phyloP scores from a whole-genome alignment of 495 filamentous ascomycete genomes.

The Hamigera avellanea region DNA sequence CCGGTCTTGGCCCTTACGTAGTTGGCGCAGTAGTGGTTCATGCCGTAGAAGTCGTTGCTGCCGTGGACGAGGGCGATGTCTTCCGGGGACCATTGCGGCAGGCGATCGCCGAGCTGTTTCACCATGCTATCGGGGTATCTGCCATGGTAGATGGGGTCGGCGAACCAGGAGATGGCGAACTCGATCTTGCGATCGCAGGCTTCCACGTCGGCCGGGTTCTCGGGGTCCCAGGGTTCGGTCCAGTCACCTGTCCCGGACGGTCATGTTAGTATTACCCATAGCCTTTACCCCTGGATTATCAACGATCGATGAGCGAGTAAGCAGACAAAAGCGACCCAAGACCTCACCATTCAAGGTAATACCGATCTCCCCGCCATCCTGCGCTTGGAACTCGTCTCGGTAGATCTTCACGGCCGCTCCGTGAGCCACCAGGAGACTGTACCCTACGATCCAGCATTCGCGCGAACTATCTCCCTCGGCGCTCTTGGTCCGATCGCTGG shows the following conservation, averaged over 20 bases:
- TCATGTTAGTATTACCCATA: background rate
- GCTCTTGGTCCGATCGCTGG: constrained; percentile 37
- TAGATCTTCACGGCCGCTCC: constrained; percentile 40
- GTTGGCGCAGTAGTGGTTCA: constrained; percentile 80
- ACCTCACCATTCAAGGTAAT: constrained; percentile 41
- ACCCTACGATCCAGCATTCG: constrained; percentile 41
- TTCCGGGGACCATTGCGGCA: constrained; percentile 53
- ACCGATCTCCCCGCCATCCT: constrained; percentile 37
- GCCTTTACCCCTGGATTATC: background rate
- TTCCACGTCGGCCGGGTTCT: constrained; percentile 36
- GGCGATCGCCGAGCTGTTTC: constrained; percentile 57
- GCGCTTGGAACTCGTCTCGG: constrained; percentile 36
- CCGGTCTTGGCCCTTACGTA: constrained; percentile 61
- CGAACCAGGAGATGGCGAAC: constrained; percentile 48
- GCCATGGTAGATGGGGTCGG: constrained; percentile 65
- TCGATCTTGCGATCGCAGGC: constrained; percentile 41
- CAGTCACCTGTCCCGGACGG: constrained; percentile 62
- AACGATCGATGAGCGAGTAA: too few species aligned
- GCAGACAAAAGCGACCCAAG: too few species aligned
- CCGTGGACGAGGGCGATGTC: constrained; percentile 58
- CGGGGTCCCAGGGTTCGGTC: constrained; percentile 42
- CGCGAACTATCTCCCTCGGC: constrained; percentile 34
- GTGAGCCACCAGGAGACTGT: constrained; percentile 38
- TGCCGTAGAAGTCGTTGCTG: constrained; percentile 74
- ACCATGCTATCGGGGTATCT: constrained; percentile 68